Evolutionary conservation across 1,139 yeast genomes (phyloP).

Genomic region (Diutina siamensis): DNA sequence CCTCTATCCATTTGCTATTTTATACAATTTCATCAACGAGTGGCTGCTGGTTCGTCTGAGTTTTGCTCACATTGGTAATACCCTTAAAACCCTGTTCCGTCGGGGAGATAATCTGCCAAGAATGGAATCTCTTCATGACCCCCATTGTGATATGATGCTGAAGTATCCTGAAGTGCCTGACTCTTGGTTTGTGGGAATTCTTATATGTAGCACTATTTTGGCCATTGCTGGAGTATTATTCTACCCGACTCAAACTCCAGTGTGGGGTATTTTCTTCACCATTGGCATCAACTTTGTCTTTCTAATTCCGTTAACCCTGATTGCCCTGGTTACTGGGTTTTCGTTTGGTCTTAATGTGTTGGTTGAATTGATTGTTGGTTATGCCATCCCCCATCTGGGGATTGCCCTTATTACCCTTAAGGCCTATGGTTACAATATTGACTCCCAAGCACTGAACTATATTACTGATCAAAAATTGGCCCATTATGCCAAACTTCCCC

Average conservation of each 20-base stretch:
- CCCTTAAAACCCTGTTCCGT: constrained; percentile 18
- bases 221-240: constrained; percentile 28
- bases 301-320: constrained; percentile 25
- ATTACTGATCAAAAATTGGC: constrained; percentile 12
- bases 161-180: constrained; percentile 52
- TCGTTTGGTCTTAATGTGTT: constrained; percentile 27
- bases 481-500: constrained; percentile 12
- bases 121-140: constrained; percentile 21
- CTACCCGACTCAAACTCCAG: constrained; percentile 27
- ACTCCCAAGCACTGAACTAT: constrained; percentile 12
- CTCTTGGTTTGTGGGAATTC: constrained; percentile 40
- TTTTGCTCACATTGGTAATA: constrained; percentile 24
- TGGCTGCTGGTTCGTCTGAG: constrained; percentile 35
- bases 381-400: constrained; percentile 28
- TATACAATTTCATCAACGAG: constrained; percentile 33
- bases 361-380: constrained; percentile 29
- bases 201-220: constrained; percentile 36
- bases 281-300: constrained; percentile 24
- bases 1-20: constrained; percentile 31
- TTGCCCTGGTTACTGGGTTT: constrained; percentile 27
- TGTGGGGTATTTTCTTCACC: constrained; percentile 24
- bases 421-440: constrained; percentile 25
- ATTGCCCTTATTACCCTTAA: constrained; percentile 26
- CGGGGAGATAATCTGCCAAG: constrained; percentile 3
- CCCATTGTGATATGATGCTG: constrained; percentile 46